Conservation (phyloP, 2,329 filamentous ascomycete species). For the Geosmithia flava region DNA sequence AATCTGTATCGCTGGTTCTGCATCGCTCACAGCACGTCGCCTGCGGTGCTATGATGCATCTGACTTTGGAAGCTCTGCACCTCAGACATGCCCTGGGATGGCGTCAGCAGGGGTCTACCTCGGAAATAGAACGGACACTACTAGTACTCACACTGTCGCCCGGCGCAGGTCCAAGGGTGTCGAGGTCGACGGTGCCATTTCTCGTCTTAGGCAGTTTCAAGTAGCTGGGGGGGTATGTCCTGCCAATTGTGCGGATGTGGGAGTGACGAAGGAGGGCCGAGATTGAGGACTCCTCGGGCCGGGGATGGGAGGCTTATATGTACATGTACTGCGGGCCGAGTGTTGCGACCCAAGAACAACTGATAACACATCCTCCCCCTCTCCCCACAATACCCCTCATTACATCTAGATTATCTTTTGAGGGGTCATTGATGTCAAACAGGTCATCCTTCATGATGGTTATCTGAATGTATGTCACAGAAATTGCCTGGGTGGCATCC, state of each 20-base stretch:
- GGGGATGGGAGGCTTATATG: neutral
- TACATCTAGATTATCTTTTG: no score
- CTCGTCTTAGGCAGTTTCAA: neutral
- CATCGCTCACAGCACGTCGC: constrained; percentile 2
- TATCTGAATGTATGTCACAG: no score
- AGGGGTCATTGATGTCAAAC: no score
- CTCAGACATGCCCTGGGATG: constrained; percentile 2
- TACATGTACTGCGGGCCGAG: neutral
- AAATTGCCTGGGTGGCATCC: no score
- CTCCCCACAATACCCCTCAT: no score
- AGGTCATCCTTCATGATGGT: no score
- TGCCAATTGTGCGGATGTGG: neutral
- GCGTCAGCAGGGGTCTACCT: neutral
- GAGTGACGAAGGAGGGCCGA: neutral
- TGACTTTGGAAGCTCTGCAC: constrained; percentile 2
- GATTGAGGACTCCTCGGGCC: no score
- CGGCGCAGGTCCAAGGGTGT: constrained; percentile 7
- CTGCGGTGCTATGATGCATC: constrained; percentile 1
- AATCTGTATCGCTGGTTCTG: neutral
- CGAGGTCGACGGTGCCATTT: constrained; percentile 8
- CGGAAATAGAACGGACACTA: neutral
- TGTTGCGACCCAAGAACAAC: neutral
- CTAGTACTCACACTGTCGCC: constrained; percentile 6
- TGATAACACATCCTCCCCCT: neutral
- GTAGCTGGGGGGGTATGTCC: neutral